Conservation (phyloP, 441 rosid genomes). For the Gossypium laxum region DNA sequence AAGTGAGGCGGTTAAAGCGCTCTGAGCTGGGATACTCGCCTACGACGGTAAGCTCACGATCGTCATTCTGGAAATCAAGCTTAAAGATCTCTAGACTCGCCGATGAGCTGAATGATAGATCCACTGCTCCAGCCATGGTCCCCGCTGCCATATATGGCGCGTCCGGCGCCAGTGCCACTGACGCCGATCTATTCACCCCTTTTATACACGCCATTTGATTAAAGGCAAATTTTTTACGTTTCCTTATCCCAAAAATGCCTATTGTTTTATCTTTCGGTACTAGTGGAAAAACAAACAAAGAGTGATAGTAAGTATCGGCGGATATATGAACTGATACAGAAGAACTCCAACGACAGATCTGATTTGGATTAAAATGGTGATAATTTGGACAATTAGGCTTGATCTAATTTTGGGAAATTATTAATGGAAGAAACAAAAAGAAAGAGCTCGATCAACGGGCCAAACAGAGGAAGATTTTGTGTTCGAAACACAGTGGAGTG, state of each 20-base stretch:
- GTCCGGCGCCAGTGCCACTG: constrained; percentile 83
- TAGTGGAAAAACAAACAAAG: not conserved
- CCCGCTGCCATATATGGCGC: constrained; percentile 96
- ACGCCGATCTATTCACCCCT: constrained; percentile 82
- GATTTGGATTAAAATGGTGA: not conserved
- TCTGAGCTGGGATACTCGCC: constrained; percentile 85
- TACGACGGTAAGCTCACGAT: constrained; percentile 57
- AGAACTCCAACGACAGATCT: not conserved
- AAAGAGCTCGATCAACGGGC: not conserved
- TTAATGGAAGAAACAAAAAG: not conserved
- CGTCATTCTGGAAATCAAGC: constrained; percentile 86
- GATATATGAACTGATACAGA: not conserved
- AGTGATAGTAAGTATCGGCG: not conserved
- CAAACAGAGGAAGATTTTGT: not conserved
- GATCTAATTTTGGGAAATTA: constrained; percentile 11
- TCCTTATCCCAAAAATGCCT: not conserved
- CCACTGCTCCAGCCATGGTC: constrained; percentile 98
- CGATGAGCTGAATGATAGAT: constrained; percentile 84
- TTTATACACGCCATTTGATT: constrained; percentile 73
- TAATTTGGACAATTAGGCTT: constrained; percentile 12
- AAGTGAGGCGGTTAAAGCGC: constrained; percentile 83
- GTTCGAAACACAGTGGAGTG: not conserved
- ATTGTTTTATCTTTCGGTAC: not conserved
- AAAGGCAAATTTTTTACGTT: not conserved
- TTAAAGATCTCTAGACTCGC: constrained; percentile 92